A percentile compares a stretch with the other conserved stretches of the same genome.
phyloP scores from a whole-genome alignment of 1,139 yeast species.

The Arxiozyma telluris region DNA sequence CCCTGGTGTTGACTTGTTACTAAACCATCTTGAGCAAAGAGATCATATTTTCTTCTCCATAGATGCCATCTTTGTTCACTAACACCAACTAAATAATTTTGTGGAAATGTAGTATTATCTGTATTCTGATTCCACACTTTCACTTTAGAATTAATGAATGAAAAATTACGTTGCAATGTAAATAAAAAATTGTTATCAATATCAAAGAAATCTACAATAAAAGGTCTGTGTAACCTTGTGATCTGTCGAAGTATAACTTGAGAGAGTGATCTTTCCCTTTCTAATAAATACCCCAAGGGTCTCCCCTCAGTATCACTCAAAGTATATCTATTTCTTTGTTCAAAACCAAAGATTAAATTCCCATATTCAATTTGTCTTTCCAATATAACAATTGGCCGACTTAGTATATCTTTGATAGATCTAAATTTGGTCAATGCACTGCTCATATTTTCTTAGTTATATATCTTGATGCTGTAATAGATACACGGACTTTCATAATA shows the following conservation, averaged over 20 bases:
- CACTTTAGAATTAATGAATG: slow-evolving; percentile 81
- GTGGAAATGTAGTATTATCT: slow-evolving; percentile 12
- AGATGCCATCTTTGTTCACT: slow-evolving; percentile 88
- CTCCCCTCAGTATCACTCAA: slow-evolving; percentile 67
- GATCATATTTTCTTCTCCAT: slow-evolving; percentile 81
- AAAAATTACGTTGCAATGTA: slow-evolving; percentile 72
- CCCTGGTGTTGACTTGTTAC: slow-evolving; percentile 6
- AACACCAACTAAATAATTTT: slow-evolving; percentile 61
- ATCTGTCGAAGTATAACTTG: slow-evolving; percentile 73
- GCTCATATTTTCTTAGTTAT: neutral
- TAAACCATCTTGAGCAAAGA: slow-evolving; percentile 35
- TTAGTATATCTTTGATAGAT: slow-evolving; percentile 26
- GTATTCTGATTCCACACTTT: slow-evolving; percentile 37
- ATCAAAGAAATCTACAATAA: slow-evolving; percentile 73
- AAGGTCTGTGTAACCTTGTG: slow-evolving; percentile 77
- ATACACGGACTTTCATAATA: too few species aligned
- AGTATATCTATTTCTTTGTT: slow-evolving; percentile 76
- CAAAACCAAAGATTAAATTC: slow-evolving; percentile 81
- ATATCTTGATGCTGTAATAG: too few species aligned
- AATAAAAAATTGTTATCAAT: slow-evolving; percentile 57
- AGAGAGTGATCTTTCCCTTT: slow-evolving; percentile 62
- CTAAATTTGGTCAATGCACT: slow-evolving; percentile 3
- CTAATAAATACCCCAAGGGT: slow-evolving; percentile 72
- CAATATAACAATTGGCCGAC: slow-evolving; percentile 75
- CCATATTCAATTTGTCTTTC: slow-evolving; percentile 83